Conservation (phyloP, 805 yeast species). For the Suhomyces pyralidae region DNA sequence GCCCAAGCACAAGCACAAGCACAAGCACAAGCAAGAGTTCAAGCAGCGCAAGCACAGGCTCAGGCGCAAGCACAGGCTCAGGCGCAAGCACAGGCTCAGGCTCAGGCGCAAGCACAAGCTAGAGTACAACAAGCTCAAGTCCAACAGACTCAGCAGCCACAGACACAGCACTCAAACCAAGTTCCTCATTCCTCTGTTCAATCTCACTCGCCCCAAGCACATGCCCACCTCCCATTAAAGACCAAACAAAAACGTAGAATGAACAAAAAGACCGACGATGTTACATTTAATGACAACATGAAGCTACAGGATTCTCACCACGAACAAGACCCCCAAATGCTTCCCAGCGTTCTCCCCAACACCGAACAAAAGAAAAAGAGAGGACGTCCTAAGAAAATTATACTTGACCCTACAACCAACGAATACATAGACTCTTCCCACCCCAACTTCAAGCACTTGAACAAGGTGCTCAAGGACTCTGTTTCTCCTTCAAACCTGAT, state of each 20-base stretch:
- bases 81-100: conserved; percentile 1
- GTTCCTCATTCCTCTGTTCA: too few species aligned
- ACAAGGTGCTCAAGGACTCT: conserved; percentile 23
- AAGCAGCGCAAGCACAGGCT: conserved; percentile 14
- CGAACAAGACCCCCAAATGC: neutral
- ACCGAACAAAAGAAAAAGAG: conserved; percentile 28
- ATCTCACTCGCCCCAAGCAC: conserved; percentile 2
- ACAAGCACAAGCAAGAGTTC: conserved; percentile 18
- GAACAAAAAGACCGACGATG: conserved; percentile 1
- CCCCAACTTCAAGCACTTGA: conserved; percentile 40
- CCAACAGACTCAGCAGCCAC: conserved; percentile 15
- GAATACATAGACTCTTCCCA: conserved; percentile 40
- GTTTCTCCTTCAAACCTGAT: neutral
- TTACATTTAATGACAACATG: neutral
- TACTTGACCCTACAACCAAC: conserved; percentile 41
- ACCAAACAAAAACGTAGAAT: neutral
- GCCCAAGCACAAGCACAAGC: conserved; percentile 9
- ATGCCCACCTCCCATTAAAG: neutral
- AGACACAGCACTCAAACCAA: conserved; percentile 6
- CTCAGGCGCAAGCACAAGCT: conserved; percentile 4
- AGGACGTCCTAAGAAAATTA: conserved; percentile 42
- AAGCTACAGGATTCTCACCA: neutral
- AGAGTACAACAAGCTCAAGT: conserved; percentile 13
- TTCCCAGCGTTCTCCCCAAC: neutral
- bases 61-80: conserved; percentile 6